Conservation (phyloP, 2,329 filamentous ascomycete species). For the Sphaceloma murrayae region DNA sequence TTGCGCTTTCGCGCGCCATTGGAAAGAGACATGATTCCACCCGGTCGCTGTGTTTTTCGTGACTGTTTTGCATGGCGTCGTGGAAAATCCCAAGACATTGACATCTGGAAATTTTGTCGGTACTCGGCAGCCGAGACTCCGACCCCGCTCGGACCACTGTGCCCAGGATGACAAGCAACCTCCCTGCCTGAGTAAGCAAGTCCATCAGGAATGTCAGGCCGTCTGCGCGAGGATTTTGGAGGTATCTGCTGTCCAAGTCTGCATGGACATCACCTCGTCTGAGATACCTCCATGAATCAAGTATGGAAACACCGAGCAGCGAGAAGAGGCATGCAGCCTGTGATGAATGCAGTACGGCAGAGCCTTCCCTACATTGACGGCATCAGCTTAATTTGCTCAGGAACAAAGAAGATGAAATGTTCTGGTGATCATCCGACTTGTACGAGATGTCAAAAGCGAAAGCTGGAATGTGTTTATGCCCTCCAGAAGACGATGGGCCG, state of each 20-base stretch:
- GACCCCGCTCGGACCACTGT: too few relatives aligned
- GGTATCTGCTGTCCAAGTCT: too few relatives aligned
- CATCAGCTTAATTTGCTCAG: conserved; percentile 23
- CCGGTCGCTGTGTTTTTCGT: not conserved
- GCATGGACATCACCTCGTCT: too few relatives aligned
- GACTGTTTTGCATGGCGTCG: not conserved
- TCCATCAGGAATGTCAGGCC: too few relatives aligned
- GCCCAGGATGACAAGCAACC: too few relatives aligned
- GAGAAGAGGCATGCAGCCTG: conserved; percentile 31
- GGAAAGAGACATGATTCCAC: conserved; percentile 14
- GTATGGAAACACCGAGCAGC: not conserved
- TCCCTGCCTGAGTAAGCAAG: too few relatives aligned
- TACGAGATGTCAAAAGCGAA: conserved; percentile 34
- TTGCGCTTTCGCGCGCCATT: conserved; percentile 19
- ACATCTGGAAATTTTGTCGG: too few relatives aligned
- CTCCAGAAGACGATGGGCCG: conserved; percentile 42
- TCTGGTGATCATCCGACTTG: conserved; percentile 36
- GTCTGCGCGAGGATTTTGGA: too few relatives aligned
- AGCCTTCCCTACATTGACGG: not conserved
- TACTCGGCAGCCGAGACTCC: too few relatives aligned
- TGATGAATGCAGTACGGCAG: conserved; percentile 33
- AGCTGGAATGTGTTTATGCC: conserved; percentile 38
- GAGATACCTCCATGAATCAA: too few relatives aligned
- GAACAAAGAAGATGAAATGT: conserved; percentile 42
- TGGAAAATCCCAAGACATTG: too few relatives aligned